Conservation (phyloP, 441 rosid genomes). For the Theobroma grandiflorum region DNA sequence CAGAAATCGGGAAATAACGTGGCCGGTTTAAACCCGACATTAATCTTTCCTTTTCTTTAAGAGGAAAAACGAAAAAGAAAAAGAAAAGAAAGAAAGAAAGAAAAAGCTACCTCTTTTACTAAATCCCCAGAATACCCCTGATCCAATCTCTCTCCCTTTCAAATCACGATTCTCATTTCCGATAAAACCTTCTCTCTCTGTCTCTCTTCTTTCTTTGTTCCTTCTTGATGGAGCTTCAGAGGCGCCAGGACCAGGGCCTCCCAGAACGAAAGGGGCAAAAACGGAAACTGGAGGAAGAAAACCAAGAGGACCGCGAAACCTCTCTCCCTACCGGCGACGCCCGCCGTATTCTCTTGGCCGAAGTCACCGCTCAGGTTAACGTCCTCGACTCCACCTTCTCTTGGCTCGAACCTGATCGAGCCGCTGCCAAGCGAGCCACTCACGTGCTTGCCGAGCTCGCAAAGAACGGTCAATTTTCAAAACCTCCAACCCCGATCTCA, state of each 20-base stretch:
- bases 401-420: constrained; percentile 91
- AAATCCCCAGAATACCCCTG: constrained; percentile 54
- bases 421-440: constrained; percentile 92
- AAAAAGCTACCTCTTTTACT: background rate
- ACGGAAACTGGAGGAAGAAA: constrained; percentile 90
- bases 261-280: constrained; percentile 94
- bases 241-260: constrained; percentile 64
- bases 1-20: background rate
- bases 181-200: constrained; percentile 26
- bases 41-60: background rate
- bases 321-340: constrained; percentile 59
- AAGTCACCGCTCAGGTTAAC: constrained; percentile 76
- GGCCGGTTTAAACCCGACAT: background rate
- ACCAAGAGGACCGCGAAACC: constrained; percentile 62
- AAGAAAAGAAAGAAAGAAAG: background rate
- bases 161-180: constrained; percentile 39
- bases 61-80: constrained; percentile 8
- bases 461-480: constrained; percentile 69
- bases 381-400: constrained; percentile 77
- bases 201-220: constrained; percentile 29
- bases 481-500: constrained; percentile 33
- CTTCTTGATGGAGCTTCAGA: constrained; percentile 61
- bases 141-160: constrained; percentile 42
- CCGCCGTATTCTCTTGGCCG: constrained; percentile 58
- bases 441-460: constrained; percentile 96